Percentiles rank a stretch among this genome's conserved stretches.
Conservation (phyloP, 208 protist genomes). For the Novymonas esmeraldas region DNA sequence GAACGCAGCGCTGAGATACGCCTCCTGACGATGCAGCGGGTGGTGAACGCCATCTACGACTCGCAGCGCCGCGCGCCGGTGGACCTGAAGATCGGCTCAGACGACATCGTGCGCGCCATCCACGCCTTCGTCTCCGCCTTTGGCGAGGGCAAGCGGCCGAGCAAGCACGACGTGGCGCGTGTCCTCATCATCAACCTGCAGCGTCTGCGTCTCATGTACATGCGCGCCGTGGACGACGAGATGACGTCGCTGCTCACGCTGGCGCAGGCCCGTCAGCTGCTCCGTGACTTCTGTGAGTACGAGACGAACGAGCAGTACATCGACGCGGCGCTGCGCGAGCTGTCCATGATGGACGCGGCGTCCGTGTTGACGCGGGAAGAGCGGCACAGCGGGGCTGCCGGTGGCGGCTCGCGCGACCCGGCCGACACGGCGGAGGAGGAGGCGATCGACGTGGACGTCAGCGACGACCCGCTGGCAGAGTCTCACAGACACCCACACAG, state of each 20-base stretch:
- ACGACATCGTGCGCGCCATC: conserved; percentile 67
- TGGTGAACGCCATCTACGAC: conserved; percentile 86
- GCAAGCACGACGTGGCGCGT: conserved; percentile 73
- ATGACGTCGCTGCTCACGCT: conserved; percentile 42
- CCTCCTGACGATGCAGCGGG: conserved; percentile 71
- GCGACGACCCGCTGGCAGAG: neutral
- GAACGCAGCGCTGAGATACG: conserved; percentile 80
- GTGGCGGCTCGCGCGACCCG: neutral
- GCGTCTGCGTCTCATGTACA: conserved; percentile 76
- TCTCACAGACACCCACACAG: neutral
- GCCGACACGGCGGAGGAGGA: neutral
- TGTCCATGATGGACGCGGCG: neutral
- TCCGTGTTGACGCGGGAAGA: neutral
- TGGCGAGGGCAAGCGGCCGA: conserved; percentile 42
- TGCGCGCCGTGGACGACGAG: conserved; percentile 46
- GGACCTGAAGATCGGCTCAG: conserved; percentile 76
- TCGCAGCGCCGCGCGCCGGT: conserved; percentile 60
- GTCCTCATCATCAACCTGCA: conserved; percentile 77
- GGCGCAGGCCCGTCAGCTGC: conserved; percentile 42
- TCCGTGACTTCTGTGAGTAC: conserved; percentile 87
- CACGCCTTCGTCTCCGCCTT: conserved; percentile 57
- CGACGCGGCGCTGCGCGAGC: conserved; percentile 18
- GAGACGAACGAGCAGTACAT: conserved; percentile 59
- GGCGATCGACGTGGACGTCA: neutral
- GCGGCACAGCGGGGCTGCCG: neutral